These are phyloP conservation scores for Arabidopsis lyrata DNA, from an alignment of 441 rosid species.

Conservation along the genomic window DNA sequence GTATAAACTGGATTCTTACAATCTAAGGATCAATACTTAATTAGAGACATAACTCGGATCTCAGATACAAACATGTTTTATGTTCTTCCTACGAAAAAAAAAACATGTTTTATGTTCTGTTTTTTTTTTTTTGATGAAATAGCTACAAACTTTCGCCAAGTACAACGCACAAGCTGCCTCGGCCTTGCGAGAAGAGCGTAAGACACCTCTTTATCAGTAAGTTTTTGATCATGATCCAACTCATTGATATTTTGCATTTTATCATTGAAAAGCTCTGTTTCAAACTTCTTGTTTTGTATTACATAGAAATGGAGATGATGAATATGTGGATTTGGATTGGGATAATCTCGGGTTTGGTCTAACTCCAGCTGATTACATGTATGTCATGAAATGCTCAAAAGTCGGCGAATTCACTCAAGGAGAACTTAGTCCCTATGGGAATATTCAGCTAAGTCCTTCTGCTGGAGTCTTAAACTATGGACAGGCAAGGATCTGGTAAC, in stretches of 20 bases:
- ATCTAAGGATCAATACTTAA: not conserved
- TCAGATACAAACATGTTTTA: constrained; percentile 19
- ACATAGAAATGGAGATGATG: constrained; percentile 51
- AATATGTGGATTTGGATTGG: constrained; percentile 82
- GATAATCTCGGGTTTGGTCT: constrained; percentile 84
- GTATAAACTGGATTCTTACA: constrained; percentile 22
- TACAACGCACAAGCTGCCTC: constrained; percentile 58
- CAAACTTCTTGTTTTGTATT: not conserved
- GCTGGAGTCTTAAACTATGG: constrained; percentile 90
- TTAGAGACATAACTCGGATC: constrained; percentile 14
- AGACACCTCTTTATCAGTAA: constrained; percentile 45
- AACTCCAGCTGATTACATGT: constrained; percentile 81
- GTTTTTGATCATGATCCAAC: not conserved
- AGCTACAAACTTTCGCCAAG: constrained; percentile 46
- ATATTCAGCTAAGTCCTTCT: constrained; percentile 77
- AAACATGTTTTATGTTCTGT: constrained; percentile 10
- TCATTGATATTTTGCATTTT: not conserved
- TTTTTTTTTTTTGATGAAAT: not conserved
- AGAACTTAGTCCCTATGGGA: constrained; percentile 58
- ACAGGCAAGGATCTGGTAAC: constrained; percentile 57
- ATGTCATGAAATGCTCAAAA: constrained; percentile 59
- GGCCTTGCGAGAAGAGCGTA: constrained; percentile 45
- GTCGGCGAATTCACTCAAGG: constrained; percentile 62
- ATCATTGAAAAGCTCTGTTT: constrained; percentile 25
- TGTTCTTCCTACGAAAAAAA: not conserved